These are phyloP conservation scores for Austroboletus eburneus DNA, from an alignment of 768 basidiomycete species.

Conservation along the genomic window DNA sequence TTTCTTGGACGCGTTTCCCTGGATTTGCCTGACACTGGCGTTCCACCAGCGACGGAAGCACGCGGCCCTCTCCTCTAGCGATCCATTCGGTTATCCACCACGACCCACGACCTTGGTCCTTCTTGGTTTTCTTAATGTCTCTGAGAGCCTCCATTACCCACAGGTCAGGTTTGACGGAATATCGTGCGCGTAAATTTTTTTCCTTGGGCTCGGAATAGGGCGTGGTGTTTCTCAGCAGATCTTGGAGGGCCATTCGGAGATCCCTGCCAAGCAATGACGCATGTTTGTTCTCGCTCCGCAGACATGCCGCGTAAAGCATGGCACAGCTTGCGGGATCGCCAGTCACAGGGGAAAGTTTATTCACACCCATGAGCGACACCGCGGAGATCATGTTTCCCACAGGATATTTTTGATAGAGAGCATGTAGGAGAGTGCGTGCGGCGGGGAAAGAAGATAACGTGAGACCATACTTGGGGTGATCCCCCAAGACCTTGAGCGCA, in stretches of 20 bases:
- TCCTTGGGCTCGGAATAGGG: conserved; percentile 20
- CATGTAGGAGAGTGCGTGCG: conserved; percentile 55
- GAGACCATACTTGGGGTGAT: conserved; percentile 60
- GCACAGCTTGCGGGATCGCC: conserved; percentile 55
- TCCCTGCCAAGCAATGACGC: conserved; percentile 38
- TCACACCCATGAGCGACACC: conserved; percentile 50
- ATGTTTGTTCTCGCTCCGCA: conserved; percentile 40
- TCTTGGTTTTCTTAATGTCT: conserved; percentile 34
- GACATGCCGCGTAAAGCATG: conserved; percentile 54
- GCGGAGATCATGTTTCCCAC: conserved; percentile 47
- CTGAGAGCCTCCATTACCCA: conserved; percentile 37
- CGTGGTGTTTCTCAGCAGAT: conserved; percentile 22
- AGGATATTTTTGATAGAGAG: conserved; percentile 45
- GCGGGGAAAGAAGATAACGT: conserved; percentile 43
- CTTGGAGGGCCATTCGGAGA: conserved; percentile 40
- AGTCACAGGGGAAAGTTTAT: conserved; percentile 49
- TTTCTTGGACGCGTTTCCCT: conserved; percentile 1
- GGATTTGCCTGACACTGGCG: conserved; percentile 14
- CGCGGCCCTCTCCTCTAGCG: conserved; percentile 19
- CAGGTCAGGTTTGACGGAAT: conserved; percentile 31
- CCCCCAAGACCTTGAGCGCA: conserved; percentile 56
- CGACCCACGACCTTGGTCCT: conserved; percentile 24
- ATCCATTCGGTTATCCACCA: conserved; percentile 28
- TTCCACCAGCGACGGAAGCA: conserved; percentile 14
- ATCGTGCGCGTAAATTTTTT: conserved; percentile 17